Percentiles rank a stretch among this genome's conserved stretches.
Conservation (phyloP, 2,329 filamentous ascomycete species). For the Chaetomiaceae sp. region DNA sequence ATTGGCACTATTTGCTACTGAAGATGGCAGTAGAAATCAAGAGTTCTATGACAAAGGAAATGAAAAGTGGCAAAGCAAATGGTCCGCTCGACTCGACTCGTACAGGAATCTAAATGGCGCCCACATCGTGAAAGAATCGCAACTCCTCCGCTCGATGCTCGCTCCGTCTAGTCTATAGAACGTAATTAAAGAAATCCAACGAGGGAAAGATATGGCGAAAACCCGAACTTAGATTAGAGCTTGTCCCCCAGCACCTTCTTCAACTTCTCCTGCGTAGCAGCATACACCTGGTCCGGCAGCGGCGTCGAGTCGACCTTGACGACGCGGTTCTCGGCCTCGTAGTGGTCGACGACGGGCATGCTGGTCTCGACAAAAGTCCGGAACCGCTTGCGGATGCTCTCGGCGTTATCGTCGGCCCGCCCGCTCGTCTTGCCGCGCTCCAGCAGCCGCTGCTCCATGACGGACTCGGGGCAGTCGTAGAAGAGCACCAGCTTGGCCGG, state of each 20-base stretch:
- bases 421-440: slow-evolving; percentile 92
- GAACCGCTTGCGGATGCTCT: slow-evolving; percentile 96
- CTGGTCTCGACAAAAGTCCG: slow-evolving; percentile 89
- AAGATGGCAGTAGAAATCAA: slow-evolving; percentile 11
- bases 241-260: slow-evolving; percentile 44
- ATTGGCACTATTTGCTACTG: slow-evolving; percentile 9
- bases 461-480: slow-evolving; percentile 85
- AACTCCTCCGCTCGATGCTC: slow-evolving; percentile 5
- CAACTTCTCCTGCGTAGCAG: slow-evolving; percentile 48
- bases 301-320: slow-evolving; percentile 73
- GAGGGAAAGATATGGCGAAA: neutral
- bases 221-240: slow-evolving; percentile 29
- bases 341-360: slow-evolving; percentile 94
- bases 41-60: slow-evolving; percentile 9
- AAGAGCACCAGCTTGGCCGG: slow-evolving; percentile 83
- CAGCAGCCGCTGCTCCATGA: slow-evolving; percentile 79
- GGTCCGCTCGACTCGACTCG: slow-evolving; percentile 1
- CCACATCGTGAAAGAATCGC: neutral
- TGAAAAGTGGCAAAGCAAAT: slow-evolving; percentile 2
- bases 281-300: slow-evolving; percentile 58
- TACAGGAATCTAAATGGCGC: neutral
- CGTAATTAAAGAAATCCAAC: neutral
- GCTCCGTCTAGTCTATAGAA: slow-evolving; percentile 12
- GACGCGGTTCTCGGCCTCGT: slow-evolving; percentile 69
- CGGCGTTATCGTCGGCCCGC: slow-evolving; percentile 86